Percentiles rank a stretch among this genome's conserved stretches.
Conservation (phyloP, 352 stramenopile genomes). For the Phytophthora fragariae region DNA sequence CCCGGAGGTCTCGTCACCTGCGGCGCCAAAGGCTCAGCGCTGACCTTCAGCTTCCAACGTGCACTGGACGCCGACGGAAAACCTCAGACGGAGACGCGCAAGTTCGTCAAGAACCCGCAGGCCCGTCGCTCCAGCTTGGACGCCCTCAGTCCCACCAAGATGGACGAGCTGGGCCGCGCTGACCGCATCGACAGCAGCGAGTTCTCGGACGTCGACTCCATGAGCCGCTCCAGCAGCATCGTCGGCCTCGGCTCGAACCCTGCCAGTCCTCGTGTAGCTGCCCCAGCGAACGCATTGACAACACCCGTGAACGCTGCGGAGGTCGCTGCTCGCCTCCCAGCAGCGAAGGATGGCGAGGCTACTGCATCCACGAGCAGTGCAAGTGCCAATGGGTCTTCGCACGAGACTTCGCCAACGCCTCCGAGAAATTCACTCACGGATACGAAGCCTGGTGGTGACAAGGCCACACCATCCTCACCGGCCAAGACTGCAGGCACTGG, state of each 20-base stretch:
- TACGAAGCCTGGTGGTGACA: constrained; percentile 10
- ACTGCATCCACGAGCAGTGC: constrained; percentile 13
- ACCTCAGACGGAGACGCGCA: constrained; percentile 38
- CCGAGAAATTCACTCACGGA: constrained; percentile 3
- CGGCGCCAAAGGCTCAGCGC: constrained; percentile 45
- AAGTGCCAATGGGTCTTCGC: constrained; percentile 2
- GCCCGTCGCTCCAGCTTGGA: constrained; percentile 57
- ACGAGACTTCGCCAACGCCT: constrained; percentile 8
- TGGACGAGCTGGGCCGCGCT: constrained; percentile 52
- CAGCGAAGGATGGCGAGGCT: constrained; percentile 15
- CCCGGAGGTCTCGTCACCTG: constrained; percentile 60
- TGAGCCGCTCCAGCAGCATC: constrained; percentile 54
- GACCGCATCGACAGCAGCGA: constrained; percentile 57
- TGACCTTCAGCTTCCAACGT: constrained; percentile 49
- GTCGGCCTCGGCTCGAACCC: constrained; percentile 36
- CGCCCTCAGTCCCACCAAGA: constrained; percentile 47
- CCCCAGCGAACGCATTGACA: constrained; percentile 2
- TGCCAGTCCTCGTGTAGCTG: constrained; percentile 36
- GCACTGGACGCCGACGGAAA: constrained; percentile 36
- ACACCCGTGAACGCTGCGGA: constrained; percentile 24
- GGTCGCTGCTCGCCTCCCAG: constrained; percentile 29
- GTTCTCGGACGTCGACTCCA: constrained; percentile 49
- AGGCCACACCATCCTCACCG: constrained; percentile 11
- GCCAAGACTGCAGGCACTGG: constrained; percentile 6
- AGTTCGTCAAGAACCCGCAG: constrained; percentile 61